Evolutionary conservation across 768 basidiomycete genomes (phyloP), one percentile per base, ranked within the genome.

Genomic region (Trametes meyenii): DNA sequence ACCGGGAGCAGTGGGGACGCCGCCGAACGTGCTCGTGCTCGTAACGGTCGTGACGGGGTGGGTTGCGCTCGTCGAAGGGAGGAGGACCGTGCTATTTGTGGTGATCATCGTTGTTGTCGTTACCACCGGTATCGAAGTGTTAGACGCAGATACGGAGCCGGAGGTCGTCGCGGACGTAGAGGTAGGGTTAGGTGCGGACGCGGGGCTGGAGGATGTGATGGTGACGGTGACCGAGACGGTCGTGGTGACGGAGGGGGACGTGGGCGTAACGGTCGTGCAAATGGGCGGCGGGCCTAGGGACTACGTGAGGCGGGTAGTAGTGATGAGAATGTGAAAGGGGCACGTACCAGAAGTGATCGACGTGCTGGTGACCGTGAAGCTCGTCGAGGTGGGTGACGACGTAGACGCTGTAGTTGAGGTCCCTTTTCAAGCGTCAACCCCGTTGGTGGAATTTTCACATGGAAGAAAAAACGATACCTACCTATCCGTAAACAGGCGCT

Each of bases 301-400:
- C 2, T 8, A 13, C 14, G 36, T n/a, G 6, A 50, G 19, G 5
- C 24, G 5, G 21, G 19, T 5, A 10, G 29, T 8, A 14, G 36
- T 11, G 6, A 21, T 21, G 21, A 39, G 42, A 21, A 13, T 1
- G 12, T 11, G 24, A 35, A 13, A 44, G 43, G 3, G 50, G 2
- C 6, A 46, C 55, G 14, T 50, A 58, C 61, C 61, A 1, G 61
- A 62, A 1, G 56, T 54, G 56, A 62, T 62, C 26, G 56, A 58
- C 13, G 56, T 62, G 45, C 42, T 35, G 36, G 40, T 53, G 19
- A 10, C 39, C 11, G 51, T 36, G 17, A 46, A 42, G 21, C 24
- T 43, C 0, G 39, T 57, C 10, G 61, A 39, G 8, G 50, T 26
- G 1, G 35, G 8, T 14, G 55, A 24, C 7, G 61, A 62, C 2